A percentile compares a stretch with the other conserved stretches of the same genome.
Conservation (phyloP, 495 filamentous ascomycete species). For the Choiromyces venosus region DNA sequence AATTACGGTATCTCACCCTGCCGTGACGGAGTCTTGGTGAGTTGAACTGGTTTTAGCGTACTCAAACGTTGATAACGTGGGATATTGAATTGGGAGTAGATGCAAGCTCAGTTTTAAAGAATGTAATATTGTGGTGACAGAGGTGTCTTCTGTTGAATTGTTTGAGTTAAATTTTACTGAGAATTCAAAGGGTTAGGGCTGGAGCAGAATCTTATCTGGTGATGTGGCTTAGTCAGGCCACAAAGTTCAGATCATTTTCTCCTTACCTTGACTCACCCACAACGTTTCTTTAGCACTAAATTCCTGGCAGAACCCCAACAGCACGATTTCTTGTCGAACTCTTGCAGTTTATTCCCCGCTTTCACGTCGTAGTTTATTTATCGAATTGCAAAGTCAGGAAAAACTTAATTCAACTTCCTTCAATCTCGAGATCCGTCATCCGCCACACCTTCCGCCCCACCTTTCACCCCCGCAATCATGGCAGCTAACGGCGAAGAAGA, state of each 20-base stretch:
- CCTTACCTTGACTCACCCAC: neutral
- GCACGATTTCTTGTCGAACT: neutral
- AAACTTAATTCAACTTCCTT: neutral
- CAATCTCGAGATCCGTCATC: neutral
- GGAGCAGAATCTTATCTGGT: neutral
- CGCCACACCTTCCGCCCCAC: neutral
- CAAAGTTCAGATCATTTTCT: neutral
- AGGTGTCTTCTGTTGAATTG: neutral
- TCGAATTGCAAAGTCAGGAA: neutral
- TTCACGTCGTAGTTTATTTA: neutral
- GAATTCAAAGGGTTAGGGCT: neutral
- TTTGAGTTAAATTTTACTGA: neutral
- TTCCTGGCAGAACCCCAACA: neutral
- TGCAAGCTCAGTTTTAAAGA: neutral
- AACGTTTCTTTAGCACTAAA: neutral
- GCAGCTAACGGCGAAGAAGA: conserved; percentile 55
- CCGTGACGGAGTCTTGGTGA: neutral
- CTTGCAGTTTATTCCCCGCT: neutral
- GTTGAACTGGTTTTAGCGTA: neutral
- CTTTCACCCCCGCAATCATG: conserved; percentile 49
- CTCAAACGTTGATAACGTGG: neutral
- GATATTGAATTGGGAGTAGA: neutral
- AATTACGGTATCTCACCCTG: neutral
- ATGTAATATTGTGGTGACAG: neutral
- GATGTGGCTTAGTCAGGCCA: neutral